Percentiles rank a stretch among this genome's conserved stretches.
Evolutionary conservation across 257 asterid genomes (phyloP).

Genomic region (Cruciata laevipes): DNA sequence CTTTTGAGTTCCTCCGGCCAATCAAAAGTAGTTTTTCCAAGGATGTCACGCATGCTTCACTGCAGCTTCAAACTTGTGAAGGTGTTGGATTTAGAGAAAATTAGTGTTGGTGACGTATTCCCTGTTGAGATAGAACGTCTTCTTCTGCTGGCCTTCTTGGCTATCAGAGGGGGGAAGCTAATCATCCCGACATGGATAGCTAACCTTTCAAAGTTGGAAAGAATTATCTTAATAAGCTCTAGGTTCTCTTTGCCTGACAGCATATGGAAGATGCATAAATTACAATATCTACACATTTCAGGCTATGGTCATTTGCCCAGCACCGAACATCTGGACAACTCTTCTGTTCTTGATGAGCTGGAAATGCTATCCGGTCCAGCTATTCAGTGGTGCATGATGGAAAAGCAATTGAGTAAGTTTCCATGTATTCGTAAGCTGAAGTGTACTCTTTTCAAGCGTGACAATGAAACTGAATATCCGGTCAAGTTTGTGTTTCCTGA

Average conservation of each 20-base stretch:
- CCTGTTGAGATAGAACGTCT: not conserved
- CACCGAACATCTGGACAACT: too few species aligned
- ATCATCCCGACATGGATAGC: not conserved
- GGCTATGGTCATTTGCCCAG: not conserved
- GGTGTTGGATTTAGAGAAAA: too few species aligned
- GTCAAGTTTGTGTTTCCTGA: not conserved
- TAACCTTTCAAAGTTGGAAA: constrained; percentile 1
- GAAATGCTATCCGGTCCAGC: too few species aligned
- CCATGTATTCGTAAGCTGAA: not conserved
- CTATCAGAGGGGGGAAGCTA: not conserved
- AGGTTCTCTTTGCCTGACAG: not conserved
- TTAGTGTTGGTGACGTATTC: not conserved
- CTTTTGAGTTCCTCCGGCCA: too few species aligned
- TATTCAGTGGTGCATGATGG: not conserved
- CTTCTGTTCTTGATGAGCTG: too few species aligned
- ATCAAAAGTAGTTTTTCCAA: too few species aligned
- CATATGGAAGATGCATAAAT: not conserved
- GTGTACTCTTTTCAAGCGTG: not conserved
- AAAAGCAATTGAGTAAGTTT: not conserved
- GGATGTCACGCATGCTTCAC: too few species aligned
- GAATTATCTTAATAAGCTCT: not conserved
- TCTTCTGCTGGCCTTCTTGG: constrained; percentile 3
- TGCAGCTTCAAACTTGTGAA: too few species aligned
- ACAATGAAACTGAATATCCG: not conserved
- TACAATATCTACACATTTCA: too few species aligned